Base-by-base conservation (phyloP, 2,329 filamentous ascomycete genomes). In the Leptographium wingfieldii region DNA sequence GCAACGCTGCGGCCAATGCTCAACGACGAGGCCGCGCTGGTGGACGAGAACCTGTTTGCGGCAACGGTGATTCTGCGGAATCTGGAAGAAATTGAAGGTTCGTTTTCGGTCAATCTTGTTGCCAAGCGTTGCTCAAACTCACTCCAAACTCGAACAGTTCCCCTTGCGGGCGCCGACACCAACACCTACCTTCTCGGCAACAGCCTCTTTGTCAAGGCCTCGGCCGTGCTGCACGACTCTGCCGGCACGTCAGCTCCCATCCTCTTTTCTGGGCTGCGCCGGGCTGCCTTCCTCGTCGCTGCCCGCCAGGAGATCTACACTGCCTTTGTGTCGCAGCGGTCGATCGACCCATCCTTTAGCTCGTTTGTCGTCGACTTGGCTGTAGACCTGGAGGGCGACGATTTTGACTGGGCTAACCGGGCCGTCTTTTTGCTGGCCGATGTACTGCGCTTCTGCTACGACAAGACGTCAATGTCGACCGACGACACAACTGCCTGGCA, bases 21-120 rank as follows among this genome's bases (percentile, higher is more conserved):
- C 4, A 49, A 5, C 48, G 55, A 60, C 40, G 55, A 56, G 27
- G 38, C 38, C 10, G 48, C 59, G 9, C 16, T 58, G 19, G 29
- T 60, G 14, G 59, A 60, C 51, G 59, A 60, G 49, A 56, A 56
- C 29, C 25, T 60, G 16, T 60, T 53, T 55, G 59, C 59, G 3
- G 59, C 59, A 3, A 58, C 59, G 3, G 59, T 60, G 4, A 60
- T 60, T 14, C 29, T 60, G 55, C 33, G 59, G 16, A 52, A 54
- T 14, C 29, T 35, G 5, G 59, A 60, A 19, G 59, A 60, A 33
- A 54, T 58, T 27, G 48, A 56, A 2, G 43, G 59, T 22, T 22
- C 22, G 22, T 22, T 22, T 22, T 22, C 22, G 22, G 1, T 22
- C 22, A 22, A 22, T 22, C 22, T 22, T 22, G 22, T 22, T 22